Base-by-base conservation (phyloP, 805 yeast species). In the Cyberlindnera maritima region DNA sequence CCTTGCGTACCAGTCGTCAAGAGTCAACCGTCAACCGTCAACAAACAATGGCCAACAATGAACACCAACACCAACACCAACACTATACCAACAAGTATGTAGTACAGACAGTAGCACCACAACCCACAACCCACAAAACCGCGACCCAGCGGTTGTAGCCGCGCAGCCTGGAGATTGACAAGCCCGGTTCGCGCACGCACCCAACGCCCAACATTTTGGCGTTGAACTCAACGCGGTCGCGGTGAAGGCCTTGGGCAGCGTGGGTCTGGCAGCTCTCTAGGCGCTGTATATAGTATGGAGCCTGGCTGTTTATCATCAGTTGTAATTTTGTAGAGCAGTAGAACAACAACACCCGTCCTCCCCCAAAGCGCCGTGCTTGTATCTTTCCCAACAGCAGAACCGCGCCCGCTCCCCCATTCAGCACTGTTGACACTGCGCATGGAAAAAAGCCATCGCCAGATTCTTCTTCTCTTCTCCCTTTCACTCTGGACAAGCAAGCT, bases 161-260 rank as follows among this genome's bases (percentile, higher is more conserved):
- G n/a, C n/a, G n/a, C n/a, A 11, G 28, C 11, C 8, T 8, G 28
- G 11, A 11, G 28, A 11, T 11, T 8, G 28, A 25, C 11, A 25
- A 8, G 39, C 40, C 13, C 38, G 44, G 44, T 45, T 28, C 39
- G 44, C 45, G 39, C 45, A 26, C 50, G 19, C 21, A 33, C 54
- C 50, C 54, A 50, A 50, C 54, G 54, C 54, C 54, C 54, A 50
- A 50, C 54, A 50, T 47, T 47, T 47, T 47, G 43, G 33, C 45
- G 49, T 46, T 46, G 49, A 42, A 41, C 39, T 36, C 39, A 36
- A 36, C 39, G 39, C 39, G 38, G 39, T 20, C 29, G 39, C 28
- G 39, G 20, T n/a, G 23, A 19, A 13, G 31, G n/a, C n/a, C 31
- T 28, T 7, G 31, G 31, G 13, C 13, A 28, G 31, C 13, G 11